Evolutionary conservation across 1,284 basidiomycete species (phyloP).

Genomic region (Inonotus obliquus): DNA sequence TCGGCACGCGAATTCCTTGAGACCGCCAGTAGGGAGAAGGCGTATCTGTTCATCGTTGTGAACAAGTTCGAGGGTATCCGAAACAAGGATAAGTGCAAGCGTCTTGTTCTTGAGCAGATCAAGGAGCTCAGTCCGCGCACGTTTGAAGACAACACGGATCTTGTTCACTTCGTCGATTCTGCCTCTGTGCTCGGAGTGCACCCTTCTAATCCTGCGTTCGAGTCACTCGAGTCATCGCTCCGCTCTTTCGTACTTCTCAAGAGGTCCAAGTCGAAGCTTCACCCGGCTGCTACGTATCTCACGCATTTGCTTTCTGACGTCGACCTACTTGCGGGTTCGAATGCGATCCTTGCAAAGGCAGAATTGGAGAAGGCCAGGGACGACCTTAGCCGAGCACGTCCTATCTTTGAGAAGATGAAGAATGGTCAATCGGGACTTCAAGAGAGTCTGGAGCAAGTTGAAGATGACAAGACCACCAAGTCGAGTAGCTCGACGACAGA

Average conservation of each 20-base stretch:
- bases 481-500: constrained; percentile 54
- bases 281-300: constrained; percentile 93
- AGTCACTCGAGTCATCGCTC: constrained; percentile 86
- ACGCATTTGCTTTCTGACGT: constrained; percentile 86
- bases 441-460: constrained; percentile 72
- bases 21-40: constrained; percentile 95
- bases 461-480: constrained; percentile 68
- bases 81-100: constrained; percentile 92
- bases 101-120: constrained; percentile 92
- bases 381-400: constrained; percentile 70
- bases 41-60: constrained; percentile 97
- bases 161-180: constrained; percentile 99
- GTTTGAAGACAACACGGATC: constrained; percentile 85
- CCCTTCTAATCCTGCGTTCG: constrained; percentile 70
- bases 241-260: constrained; percentile 96
- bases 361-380: constrained; percentile 76
- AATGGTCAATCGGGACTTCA: constrained; percentile 71
- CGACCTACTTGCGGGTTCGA: constrained; percentile 82
- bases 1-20: constrained; percentile 94
- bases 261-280: constrained; percentile 92
- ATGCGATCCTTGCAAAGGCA: constrained; percentile 77
- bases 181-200: constrained; percentile 60
- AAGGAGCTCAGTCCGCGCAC: constrained; percentile 89
- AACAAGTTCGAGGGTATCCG: constrained; percentile 97
- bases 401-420: constrained; percentile 86